A percentile compares a stretch with the other conserved stretches of the same genome.
phyloP scores from a whole-genome alignment of 805 yeast genomes.

The Wickerhamomyces alni region DNA sequence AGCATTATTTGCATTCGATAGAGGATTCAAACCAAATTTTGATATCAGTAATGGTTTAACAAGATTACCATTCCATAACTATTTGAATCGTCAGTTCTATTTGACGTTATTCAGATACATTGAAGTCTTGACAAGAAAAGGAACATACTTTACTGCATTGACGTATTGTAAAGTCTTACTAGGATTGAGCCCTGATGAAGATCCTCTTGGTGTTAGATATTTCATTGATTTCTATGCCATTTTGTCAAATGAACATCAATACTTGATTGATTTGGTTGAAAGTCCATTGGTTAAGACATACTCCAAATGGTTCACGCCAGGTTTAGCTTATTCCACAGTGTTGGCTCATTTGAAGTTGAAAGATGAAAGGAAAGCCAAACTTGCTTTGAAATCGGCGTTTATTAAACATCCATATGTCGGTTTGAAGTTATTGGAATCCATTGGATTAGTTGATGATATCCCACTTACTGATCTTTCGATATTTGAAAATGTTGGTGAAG shows the following conservation, averaged over 20 bases:
- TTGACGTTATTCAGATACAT: conserved; percentile 69
- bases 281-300: conserved; percentile 55
- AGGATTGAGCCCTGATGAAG: conserved; percentile 68
- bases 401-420: conserved; percentile 53
- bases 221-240: conserved; percentile 78
- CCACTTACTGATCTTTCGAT: conserved; percentile 23
- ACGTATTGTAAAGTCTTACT: conserved; percentile 66
- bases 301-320: conserved; percentile 65
- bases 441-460: conserved; percentile 31
- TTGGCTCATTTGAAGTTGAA: conserved; percentile 50
- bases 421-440: conserved; percentile 37
- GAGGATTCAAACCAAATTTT: conserved; percentile 59
- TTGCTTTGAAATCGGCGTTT: conserved; percentile 45
- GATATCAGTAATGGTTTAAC: conserved; percentile 47
- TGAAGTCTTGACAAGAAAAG: conserved; percentile 63
- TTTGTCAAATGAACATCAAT: conserved; percentile 57
- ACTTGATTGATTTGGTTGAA: conserved; percentile 48
- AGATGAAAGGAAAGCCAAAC: conserved; percentile 37
- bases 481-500: conserved; percentile 21
- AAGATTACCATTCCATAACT: conserved; percentile 70
- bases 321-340: conserved; percentile 59
- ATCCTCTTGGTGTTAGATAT: conserved; percentile 79
- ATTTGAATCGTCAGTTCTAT: conserved; percentile 72
- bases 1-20: conserved; percentile 73
- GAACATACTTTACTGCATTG: conserved; percentile 73